Base-by-base conservation (phyloP, 371 early-diverging fungal species). In the Mortierella sp. region DNA sequence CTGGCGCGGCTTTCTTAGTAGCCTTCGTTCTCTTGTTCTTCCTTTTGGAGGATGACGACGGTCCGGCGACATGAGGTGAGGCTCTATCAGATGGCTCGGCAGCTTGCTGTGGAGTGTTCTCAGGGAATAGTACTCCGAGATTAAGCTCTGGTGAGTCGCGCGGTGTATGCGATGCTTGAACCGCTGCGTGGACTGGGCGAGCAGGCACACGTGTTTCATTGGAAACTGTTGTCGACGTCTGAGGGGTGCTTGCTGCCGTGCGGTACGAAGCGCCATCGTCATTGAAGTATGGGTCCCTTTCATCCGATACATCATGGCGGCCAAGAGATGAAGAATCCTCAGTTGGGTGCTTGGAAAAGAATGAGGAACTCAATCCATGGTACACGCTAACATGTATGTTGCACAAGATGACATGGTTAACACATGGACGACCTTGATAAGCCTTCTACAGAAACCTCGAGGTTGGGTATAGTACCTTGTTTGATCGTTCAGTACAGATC, bases 21-120 rank as follows among this genome's bases (percentile, higher is more conserved):
- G 41, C 41, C 41, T 41, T 41, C 48, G 19, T 25, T 24, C 25
- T 19, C 3, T 50, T 29, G 29, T 17, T 29, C 29, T 19, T 50
- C 28, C 29, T 50, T 29, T 50, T 29, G 13, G 50, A 50, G 14
- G 50, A 8, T 25, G 50, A 25, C 28, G 50, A 29, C n/a, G 50
- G 13, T 16, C 0, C 29, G 17, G 50, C 1, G 50, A 29, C 29
- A 50, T 13, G 16, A 28, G 29, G 25, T 12, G 50, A 14, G 19
- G 41, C 12, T 3, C 16, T 10, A 3, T 16, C 41, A 16, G 7
- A 28, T 29, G 50, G n/a, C 16, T 17, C n/a, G 50, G 14, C n/a
- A 16, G 50, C 16, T 28, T 50, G 50, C 19, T 25, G 17, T 14
- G 12, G 29, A 28, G 27, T 50, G 28, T 13, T 25, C 8, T 50